phyloP scores from a whole-genome alignment of 306 rosid species.

The Datisca glomerata region DNA sequence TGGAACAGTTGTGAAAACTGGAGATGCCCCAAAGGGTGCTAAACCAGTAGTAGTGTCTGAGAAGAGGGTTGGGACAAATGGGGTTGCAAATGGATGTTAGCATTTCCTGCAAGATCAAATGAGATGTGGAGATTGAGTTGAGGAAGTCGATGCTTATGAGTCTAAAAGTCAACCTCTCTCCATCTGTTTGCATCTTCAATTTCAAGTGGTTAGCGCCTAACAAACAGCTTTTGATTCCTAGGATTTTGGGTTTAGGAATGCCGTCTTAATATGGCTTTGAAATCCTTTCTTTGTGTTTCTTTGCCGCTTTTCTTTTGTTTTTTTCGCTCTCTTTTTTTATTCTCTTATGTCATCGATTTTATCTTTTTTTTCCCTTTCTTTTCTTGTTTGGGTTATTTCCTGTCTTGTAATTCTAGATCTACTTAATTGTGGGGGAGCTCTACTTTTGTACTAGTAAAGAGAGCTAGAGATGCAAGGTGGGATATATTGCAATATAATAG shows the following conservation, averaged over 20 bases:
- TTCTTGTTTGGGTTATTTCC: constrained; percentile 35
- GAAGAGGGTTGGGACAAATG: constrained; percentile 44
- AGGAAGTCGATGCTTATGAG: constrained; percentile 29
- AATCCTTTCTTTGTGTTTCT: constrained; percentile 9
- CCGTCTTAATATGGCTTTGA: constrained; percentile 10
- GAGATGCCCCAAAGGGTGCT: constrained; percentile 81
- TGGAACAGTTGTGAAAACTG: constrained; percentile 42
- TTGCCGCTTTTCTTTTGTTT: background rate
- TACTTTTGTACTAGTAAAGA: constrained; percentile 39
- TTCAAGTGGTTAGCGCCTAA: constrained; percentile 49
- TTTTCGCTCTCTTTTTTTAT: background rate
- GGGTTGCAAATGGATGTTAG: constrained; percentile 69
- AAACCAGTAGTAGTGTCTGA: constrained; percentile 46
- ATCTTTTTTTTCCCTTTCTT: background rate
- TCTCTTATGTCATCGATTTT: constrained; percentile 14
- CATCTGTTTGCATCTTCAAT: constrained; percentile 29
- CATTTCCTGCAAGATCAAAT: too few relatives aligned
- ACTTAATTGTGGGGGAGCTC: constrained; percentile 37
- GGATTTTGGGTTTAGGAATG: constrained; percentile 53
- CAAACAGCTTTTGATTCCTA: constrained; percentile 52
- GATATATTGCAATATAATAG: constrained; percentile 66
- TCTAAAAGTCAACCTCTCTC: constrained; percentile 21
- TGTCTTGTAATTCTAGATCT: constrained; percentile 64
- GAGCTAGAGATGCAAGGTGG: constrained; percentile 82
- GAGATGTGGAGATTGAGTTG: constrained; percentile 27